A percentile compares a stretch with the other conserved stretches of the same genome.
Conservation (phyloP, 2,329 filamentous ascomycete genomes). For the Coniochaeta sp. region DNA sequence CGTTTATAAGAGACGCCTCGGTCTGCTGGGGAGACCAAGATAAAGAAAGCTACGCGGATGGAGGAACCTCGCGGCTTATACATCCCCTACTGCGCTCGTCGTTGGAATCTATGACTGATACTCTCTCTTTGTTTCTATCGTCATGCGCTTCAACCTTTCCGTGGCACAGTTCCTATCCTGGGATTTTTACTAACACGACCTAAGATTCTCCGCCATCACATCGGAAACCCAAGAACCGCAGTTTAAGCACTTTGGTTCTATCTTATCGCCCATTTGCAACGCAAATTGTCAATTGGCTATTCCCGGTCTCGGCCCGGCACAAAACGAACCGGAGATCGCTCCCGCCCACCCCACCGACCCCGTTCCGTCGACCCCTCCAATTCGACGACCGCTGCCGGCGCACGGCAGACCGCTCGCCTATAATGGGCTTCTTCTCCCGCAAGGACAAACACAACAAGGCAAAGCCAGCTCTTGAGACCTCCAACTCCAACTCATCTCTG, state of each 20-base stretch:
- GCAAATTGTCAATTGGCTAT: background rate
- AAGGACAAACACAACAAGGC: slow-evolving; percentile 39
- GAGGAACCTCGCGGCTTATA: background rate
- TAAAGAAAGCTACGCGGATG: background rate
- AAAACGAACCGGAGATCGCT: slow-evolving; percentile 5
- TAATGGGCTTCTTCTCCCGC: slow-evolving; percentile 51
- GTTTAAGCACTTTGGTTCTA: background rate
- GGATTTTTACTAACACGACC: background rate
- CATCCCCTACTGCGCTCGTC: background rate
- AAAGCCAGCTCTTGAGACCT: slow-evolving; percentile 32
- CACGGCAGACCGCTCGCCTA: slow-evolving; percentile 5
- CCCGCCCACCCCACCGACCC: slow-evolving; percentile 1
- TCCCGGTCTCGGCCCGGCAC: slow-evolving; percentile 2
- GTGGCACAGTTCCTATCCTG: background rate
- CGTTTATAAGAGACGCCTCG: background rate
- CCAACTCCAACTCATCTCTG: slow-evolving; percentile 43
- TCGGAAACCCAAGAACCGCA: background rate
- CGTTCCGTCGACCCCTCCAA: background rate
- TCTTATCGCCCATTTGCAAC: slow-evolving; percentile 1
- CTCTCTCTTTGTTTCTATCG: background rate
- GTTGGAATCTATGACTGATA: background rate
- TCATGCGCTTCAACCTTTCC: background rate
- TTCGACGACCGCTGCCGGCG: background rate
- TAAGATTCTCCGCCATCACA: background rate
- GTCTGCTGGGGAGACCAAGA: background rate